These are phyloP conservation scores for Picochlorum sp. DNA, from an alignment of 139 green algal species.

Conservation along the genomic window DNA sequence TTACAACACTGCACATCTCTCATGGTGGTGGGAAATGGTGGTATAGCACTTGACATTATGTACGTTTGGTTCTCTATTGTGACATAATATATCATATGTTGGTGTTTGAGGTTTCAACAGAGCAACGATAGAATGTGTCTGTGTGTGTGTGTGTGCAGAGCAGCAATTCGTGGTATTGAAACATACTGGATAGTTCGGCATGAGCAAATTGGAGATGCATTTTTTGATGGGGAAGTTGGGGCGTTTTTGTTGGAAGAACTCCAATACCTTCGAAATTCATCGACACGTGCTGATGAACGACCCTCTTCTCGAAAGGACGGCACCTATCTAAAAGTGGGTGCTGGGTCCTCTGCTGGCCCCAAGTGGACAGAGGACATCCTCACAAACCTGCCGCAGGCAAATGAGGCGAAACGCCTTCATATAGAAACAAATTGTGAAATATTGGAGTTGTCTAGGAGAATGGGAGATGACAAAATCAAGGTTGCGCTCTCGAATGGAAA, in stretches of 20 bases:
- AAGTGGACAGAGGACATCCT: background rate
- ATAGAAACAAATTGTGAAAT: constrained; percentile 4
- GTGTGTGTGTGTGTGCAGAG: constrained; percentile 13
- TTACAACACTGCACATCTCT: constrained; percentile 31
- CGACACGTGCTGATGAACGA: background rate
- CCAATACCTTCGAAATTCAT: background rate
- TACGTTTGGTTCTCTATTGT: constrained; percentile 14
- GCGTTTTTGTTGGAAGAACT: constrained; percentile 56
- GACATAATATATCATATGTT: background rate
- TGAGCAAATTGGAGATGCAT: constrained; percentile 71
- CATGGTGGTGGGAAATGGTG: constrained; percentile 77
- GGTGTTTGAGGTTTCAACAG: background rate
- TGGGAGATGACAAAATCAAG: constrained; percentile 5
- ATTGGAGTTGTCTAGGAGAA: background rate
- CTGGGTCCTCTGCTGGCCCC: constrained; percentile 46
- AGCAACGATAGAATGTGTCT: background rate
- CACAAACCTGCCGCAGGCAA: background rate
- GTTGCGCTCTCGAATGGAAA: constrained; percentile 36
- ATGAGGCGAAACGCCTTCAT: background rate
- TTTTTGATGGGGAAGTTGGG: constrained; percentile 78
- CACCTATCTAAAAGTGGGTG: constrained; percentile 13
- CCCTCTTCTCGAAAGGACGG: background rate
- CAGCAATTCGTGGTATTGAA: constrained; percentile 36
- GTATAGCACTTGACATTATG: constrained; percentile 76
- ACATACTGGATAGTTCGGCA: constrained; percentile 73